Conservation (phyloP, 2,329 filamentous ascomycete species). For the Coleophoma cylindrospora region DNA sequence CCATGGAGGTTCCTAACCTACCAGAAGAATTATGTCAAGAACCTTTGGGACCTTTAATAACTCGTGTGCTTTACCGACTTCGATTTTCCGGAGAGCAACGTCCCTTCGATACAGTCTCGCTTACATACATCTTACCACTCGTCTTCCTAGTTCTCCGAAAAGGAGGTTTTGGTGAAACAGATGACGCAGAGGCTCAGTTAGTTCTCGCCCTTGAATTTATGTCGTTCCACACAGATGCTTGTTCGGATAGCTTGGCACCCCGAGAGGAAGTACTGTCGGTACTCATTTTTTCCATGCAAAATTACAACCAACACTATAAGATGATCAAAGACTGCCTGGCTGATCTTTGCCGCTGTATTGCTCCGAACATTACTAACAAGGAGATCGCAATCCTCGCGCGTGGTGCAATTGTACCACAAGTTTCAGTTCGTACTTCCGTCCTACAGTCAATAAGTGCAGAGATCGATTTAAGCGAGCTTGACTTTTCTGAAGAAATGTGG, state of each 20-base stretch:
- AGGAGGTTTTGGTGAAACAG: conserved; percentile 71
- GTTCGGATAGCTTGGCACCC: conserved; percentile 69
- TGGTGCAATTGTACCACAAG: conserved; percentile 74
- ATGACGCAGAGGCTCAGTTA: conserved; percentile 85
- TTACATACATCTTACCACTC: conserved; percentile 83
- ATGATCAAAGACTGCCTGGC: conserved; percentile 87
- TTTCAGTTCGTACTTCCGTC: conserved; percentile 75
- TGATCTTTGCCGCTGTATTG: conserved; percentile 79
- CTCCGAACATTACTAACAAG: conserved; percentile 67
- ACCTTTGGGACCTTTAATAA: conserved; percentile 77
- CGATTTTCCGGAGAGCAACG: conserved; percentile 88
- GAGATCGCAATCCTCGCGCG: conserved; percentile 75
- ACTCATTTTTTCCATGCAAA: conserved; percentile 79
- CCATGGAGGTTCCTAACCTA: conserved; percentile 68
- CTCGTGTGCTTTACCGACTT: conserved; percentile 83
- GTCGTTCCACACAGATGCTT: conserved; percentile 80
- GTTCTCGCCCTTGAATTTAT: conserved; percentile 85
- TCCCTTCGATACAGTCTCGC: conserved; percentile 83
- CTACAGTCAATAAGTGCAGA: conserved; percentile 88
- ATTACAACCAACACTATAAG: conserved; percentile 90
- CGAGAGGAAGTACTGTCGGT: conserved; percentile 66
- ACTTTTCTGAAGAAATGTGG: conserved; percentile 89
- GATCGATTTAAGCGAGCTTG: conserved; percentile 82
- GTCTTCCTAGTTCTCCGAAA: conserved; percentile 73
- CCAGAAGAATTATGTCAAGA: conserved; percentile 71